These are phyloP conservation scores for Ganoderma sp. DNA, from an alignment of 1,284 basidiomycete species.

Conservation along the genomic window DNA sequence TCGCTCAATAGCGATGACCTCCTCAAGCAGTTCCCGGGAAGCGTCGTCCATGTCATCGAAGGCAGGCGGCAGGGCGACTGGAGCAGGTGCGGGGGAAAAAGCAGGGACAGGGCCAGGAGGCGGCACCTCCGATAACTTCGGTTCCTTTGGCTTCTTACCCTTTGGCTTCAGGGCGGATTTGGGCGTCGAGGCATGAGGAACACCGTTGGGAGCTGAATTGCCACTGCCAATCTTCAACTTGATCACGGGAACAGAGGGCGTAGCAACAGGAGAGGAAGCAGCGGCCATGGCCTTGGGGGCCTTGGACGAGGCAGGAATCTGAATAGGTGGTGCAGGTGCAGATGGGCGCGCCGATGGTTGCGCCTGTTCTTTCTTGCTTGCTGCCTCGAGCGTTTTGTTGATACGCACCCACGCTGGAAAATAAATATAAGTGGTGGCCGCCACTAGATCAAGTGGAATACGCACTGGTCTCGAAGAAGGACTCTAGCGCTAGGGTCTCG, in stretches of 20 bases:
- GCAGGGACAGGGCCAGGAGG: slow-evolving; percentile 52
- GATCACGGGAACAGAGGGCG: slow-evolving; percentile 56
- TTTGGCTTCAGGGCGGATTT: slow-evolving; percentile 47
- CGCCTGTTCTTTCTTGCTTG: slow-evolving; percentile 48
- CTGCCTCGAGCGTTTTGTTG: slow-evolving; percentile 73
- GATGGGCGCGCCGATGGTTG: slow-evolving; percentile 30
- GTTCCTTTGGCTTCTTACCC: slow-evolving; percentile 52
- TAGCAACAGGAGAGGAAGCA: slow-evolving; percentile 38
- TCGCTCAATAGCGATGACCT: slow-evolving; percentile 79
- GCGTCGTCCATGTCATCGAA: slow-evolving; percentile 64
- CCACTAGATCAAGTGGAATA: slow-evolving; percentile 16
- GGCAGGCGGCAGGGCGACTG: neutral
- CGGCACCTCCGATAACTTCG: slow-evolving; percentile 52
- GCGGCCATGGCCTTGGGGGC: slow-evolving; percentile 41
- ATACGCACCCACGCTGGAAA: slow-evolving; percentile 74
- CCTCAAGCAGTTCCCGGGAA: slow-evolving; percentile 77
- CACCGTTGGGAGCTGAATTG: slow-evolving; percentile 38
- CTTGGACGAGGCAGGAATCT: slow-evolving; percentile 33
- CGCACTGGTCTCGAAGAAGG: slow-evolving; percentile 86
- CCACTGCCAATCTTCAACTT: slow-evolving; percentile 57
- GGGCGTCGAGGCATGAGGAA: slow-evolving; percentile 23
- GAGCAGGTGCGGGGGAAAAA: slow-evolving; percentile 31
- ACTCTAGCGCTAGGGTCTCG: slow-evolving; percentile 79
- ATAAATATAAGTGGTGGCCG: neutral
- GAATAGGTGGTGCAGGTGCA: slow-evolving; percentile 9